A percentile compares a stretch with the other conserved stretches of the same genome.
phyloP scores from a whole-genome alignment of 73 alveolate genomes.

The Paramecium sexaurelia region DNA sequence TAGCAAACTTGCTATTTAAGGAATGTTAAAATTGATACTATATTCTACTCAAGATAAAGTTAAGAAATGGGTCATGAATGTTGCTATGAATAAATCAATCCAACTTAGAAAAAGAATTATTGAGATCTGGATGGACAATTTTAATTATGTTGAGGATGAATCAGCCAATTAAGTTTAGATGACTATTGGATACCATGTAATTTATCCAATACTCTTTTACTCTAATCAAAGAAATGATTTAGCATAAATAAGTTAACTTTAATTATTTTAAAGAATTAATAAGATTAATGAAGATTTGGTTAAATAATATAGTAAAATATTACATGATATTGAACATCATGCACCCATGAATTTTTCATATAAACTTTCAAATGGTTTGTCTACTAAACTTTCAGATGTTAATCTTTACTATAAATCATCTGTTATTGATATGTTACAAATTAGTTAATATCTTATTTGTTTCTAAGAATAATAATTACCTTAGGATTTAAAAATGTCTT shows the following conservation, averaged over 20 bases:
- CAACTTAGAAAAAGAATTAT: not conserved
- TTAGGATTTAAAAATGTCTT: not conserved
- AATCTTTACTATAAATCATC: slow-evolving; percentile 15
- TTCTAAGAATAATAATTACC: not conserved
- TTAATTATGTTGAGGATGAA: not conserved
- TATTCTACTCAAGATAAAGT: not conserved
- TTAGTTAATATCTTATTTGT: not conserved
- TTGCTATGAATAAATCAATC: not conserved
- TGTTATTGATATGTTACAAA: slow-evolving; percentile 4
- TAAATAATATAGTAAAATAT: not conserved
- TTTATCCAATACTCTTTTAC: slow-evolving; percentile 40
- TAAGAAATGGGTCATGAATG: not conserved
- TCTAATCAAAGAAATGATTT: not conserved
- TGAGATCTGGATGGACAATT: slow-evolving; percentile 51
- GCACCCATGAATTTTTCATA: not conserved
- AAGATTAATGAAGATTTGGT: not conserved
- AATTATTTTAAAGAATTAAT: not conserved
- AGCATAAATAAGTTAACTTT: not conserved
- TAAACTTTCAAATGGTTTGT: not conserved
- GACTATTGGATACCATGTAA: not conserved
- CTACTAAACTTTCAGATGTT: slow-evolving; percentile 1
- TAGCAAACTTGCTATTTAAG: not conserved
- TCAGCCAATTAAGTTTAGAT: not conserved
- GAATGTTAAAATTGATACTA: not conserved
- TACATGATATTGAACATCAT: slow-evolving; percentile 22